phyloP scores from a whole-genome alignment of 192 early-diverging fungal species.

The Lunasporangiospora selenospora region DNA sequence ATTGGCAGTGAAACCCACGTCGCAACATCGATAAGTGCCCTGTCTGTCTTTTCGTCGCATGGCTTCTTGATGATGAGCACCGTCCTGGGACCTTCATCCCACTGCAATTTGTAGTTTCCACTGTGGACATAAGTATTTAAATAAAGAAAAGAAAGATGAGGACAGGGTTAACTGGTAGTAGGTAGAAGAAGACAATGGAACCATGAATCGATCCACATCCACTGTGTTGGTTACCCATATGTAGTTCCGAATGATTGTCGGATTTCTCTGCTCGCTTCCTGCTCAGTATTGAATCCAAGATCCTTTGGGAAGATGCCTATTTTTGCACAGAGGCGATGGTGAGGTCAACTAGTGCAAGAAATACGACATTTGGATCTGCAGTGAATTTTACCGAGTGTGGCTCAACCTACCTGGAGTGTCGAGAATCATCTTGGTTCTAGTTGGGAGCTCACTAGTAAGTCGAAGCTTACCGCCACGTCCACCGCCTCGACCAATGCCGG shows the following conservation, averaged over 20 bases:
- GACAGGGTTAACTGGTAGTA: too few species aligned
- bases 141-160: background rate
- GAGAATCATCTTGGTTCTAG: slow-evolving; percentile 29
- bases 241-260: slow-evolving; percentile 56
- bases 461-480: background rate
- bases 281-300: slow-evolving; percentile 26
- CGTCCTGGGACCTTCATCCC: slow-evolving; percentile 69
- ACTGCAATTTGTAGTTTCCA: slow-evolving; percentile 58
- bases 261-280: slow-evolving; percentile 45
- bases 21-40: slow-evolving; percentile 69
- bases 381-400: too few species aligned
- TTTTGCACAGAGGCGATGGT: background rate
- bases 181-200: too few species aligned
- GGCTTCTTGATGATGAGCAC: slow-evolving; percentile 87
- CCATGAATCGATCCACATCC: too few species aligned
- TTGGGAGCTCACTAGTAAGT: slow-evolving; percentile 27
- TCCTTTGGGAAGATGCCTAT: slow-evolving; percentile 33
- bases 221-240: slow-evolving; percentile 46
- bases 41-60: slow-evolving; percentile 67
- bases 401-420: slow-evolving; percentile 36
- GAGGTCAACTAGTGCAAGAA: background rate
- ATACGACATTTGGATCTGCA: too few species aligned
- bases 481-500: too few species aligned
- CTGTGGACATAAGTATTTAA: slow-evolving; percentile 16
- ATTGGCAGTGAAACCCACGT: slow-evolving; percentile 38